phyloP scores from a whole-genome alignment of 2,329 filamentous ascomycete species.

The Fusarium penzigii region DNA sequence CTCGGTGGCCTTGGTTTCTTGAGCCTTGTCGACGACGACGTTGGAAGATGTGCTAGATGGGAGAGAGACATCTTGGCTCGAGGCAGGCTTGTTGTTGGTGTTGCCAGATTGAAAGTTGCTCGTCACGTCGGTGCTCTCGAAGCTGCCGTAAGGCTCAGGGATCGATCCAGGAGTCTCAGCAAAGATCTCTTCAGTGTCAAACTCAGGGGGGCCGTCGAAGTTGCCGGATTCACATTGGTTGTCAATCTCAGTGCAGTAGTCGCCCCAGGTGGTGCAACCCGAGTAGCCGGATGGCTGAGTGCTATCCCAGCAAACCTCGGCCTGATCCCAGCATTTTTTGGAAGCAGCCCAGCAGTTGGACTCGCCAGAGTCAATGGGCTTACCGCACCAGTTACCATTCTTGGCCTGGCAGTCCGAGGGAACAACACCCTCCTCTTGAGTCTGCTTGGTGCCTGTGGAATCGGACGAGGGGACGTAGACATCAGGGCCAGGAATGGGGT shows the following conservation, averaged over 20 bases:
- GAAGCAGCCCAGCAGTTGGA: slow-evolving; percentile 61
- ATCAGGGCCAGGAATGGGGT: slow-evolving; percentile 57
- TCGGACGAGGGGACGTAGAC: slow-evolving; percentile 47
- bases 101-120: slow-evolving; percentile 12
- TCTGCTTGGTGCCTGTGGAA: slow-evolving; percentile 18
- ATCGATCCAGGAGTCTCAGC: slow-evolving; percentile 35
- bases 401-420: slow-evolving; percentile 60
- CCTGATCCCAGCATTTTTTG: slow-evolving; percentile 60
- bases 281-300: slow-evolving; percentile 59
- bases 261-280: slow-evolving; percentile 63
- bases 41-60: slow-evolving; percentile 10
- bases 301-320: slow-evolving; percentile 57
- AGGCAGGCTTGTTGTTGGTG: slow-evolving; percentile 9
- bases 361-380: slow-evolving; percentile 58
- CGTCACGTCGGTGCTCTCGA: slow-evolving; percentile 18
- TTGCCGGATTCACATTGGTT: slow-evolving; percentile 42
- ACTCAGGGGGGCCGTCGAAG: slow-evolving; percentile 50
- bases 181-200: slow-evolving; percentile 37
- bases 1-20: slow-evolving; percentile 12
- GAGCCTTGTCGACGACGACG: slow-evolving; percentile 7
- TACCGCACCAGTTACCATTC: slow-evolving; percentile 73
- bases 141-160: slow-evolving; percentile 33
- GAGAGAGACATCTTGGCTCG: neutral
- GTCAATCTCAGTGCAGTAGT: slow-evolving; percentile 57
- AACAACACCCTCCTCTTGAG: slow-evolving; percentile 47